phyloP scores from a whole-genome alignment of 2,329 filamentous ascomycete species.

The Lanzia echinophila region DNA sequence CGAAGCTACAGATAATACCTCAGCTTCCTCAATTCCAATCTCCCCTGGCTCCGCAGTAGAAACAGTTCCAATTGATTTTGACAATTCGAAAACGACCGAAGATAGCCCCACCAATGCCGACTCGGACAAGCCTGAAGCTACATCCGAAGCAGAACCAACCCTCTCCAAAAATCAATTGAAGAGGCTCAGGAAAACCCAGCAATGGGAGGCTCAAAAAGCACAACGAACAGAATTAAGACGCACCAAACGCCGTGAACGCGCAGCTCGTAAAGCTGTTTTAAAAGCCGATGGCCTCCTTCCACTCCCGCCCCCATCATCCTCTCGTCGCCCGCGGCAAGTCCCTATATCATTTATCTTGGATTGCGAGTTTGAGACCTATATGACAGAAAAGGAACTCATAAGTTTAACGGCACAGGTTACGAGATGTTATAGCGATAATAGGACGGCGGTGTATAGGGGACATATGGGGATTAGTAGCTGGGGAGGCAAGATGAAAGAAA shows the following conservation, averaged over 20 bases:
- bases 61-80: neutral
- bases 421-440: constrained; percentile 83
- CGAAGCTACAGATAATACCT: neutral
- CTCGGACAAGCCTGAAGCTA: neutral
- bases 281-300: constrained; percentile 32
- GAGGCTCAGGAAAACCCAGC: constrained; percentile 62
- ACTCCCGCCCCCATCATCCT: neutral
- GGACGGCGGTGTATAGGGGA: constrained; percentile 56
- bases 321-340: constrained; percentile 43
- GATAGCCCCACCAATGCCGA: neutral
- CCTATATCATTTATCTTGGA: constrained; percentile 81
- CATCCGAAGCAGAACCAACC: neutral
- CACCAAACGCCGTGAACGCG: constrained; percentile 44
- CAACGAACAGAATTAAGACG: constrained; percentile 48
- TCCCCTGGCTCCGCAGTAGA: neutral
- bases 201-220: constrained; percentile 68
- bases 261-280: constrained; percentile 42
- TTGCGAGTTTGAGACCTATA: constrained; percentile 85
- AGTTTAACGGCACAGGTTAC: constrained; percentile 81
- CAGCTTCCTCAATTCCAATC: neutral
- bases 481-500: constrained; percentile 63
- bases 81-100: neutral
- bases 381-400: constrained; percentile 79
- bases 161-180: constrained; percentile 85
- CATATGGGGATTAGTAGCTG: constrained; percentile 77